Evolutionary conservation across 495 filamentous ascomycete genomes (phyloP).

Genomic region (Penicillium soppii): DNA sequence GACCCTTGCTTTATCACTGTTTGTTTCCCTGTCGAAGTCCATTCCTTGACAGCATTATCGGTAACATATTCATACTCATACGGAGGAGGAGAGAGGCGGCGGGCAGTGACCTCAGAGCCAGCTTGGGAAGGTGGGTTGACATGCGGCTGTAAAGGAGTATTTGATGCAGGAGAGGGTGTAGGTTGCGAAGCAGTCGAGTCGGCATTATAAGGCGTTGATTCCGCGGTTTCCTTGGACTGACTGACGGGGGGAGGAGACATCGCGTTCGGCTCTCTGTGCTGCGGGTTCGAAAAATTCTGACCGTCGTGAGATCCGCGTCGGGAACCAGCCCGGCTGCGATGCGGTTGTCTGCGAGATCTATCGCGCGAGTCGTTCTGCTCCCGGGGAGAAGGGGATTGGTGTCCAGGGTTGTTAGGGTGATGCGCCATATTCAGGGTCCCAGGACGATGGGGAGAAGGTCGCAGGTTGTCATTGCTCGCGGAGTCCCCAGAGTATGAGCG

Average conservation of each 20-base stretch:
- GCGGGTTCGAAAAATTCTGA: conserved; percentile 33
- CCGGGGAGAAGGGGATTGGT: conserved; percentile 37
- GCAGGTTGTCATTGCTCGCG: conserved; percentile 45
- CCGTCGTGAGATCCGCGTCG: conserved; percentile 31
- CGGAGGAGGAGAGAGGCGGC: conserved; percentile 21
- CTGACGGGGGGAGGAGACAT: conserved; percentile 39
- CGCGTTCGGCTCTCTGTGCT: conserved; percentile 31
- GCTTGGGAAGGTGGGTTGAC: conserved; percentile 17
- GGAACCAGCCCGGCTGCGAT: conserved; percentile 38
- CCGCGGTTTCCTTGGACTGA: conserved; percentile 26
- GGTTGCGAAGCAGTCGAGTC: conserved; percentile 15
- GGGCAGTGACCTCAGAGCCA: conserved; percentile 14
- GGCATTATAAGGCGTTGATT: conserved; percentile 26
- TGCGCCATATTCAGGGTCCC: conserved; percentile 59
- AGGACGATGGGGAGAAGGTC: conserved; percentile 66
- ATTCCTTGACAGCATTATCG: conserved; percentile 44
- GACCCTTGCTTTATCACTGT: conserved; percentile 45
- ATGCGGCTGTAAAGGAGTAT: conserved; percentile 24
- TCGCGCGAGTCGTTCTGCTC: conserved; percentile 47
- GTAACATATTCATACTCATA: conserved; percentile 61
- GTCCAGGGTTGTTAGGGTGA: conserved; percentile 29
- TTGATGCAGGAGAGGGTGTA: conserved; percentile 27
- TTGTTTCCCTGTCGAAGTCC: conserved; percentile 49
- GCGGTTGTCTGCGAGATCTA: conserved; percentile 40
- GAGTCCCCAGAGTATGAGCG: conserved; percentile 52